Conservation (phyloP, 345 rosid genomes). For the Erodium maritimum region DNA sequence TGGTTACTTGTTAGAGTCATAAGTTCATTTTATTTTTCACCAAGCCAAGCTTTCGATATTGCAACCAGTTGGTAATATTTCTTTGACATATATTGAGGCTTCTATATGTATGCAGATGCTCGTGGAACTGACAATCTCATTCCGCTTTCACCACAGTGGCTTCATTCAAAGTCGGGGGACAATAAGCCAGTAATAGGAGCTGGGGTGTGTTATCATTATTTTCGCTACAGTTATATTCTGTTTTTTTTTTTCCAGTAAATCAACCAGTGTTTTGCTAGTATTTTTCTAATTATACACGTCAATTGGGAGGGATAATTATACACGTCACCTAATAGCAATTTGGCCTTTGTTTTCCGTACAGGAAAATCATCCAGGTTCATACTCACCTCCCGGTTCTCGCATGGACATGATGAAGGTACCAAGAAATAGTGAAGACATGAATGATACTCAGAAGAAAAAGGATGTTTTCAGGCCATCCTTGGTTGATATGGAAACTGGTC, state of each 20-base stretch:
- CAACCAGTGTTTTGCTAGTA: neutral
- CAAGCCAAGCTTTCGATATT: too few species aligned
- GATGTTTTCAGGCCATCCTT: conserved; percentile 79
- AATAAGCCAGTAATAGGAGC: conserved; percentile 58
- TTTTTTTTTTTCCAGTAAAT: neutral
- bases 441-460: conserved; percentile 55
- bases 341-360: conserved; percentile 11
- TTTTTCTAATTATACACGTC: neutral
- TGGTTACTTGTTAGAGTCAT: too few species aligned
- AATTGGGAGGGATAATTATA: neutral
- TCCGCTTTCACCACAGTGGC: conserved; percentile 99
- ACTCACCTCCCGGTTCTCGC: conserved; percentile 25
- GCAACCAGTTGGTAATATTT: neutral
- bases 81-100: conserved; percentile 5
- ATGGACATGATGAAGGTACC: conserved; percentile 35
- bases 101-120: conserved; percentile 46
- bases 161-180: conserved; percentile 80
- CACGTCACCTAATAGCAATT: neutral
- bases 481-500: conserved; percentile 63
- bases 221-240: neutral
- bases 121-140: conserved; percentile 63
- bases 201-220: conserved; percentile 42
- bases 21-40: too few species aligned
- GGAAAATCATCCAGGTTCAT: conserved; percentile 40
- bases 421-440: conserved; percentile 50